These are phyloP conservation scores for Apiospora phragmitis DNA, from an alignment of 2,329 filamentous ascomycete genomes.

Conservation along the genomic window DNA sequence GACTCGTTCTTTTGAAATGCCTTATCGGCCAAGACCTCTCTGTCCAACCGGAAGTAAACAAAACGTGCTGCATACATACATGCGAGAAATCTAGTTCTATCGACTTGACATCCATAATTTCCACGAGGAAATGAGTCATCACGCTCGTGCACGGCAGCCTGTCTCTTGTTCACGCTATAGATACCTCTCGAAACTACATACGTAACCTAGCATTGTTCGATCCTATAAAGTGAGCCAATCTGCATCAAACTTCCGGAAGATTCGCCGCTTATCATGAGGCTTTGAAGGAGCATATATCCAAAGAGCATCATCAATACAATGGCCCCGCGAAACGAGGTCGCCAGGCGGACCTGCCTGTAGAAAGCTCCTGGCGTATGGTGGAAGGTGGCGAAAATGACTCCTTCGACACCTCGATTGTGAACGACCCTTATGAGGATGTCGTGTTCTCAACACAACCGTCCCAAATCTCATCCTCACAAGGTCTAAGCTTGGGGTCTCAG, in stretches of 20 bases:
- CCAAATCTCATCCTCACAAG: conserved; percentile 44
- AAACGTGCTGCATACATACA: not conserved
- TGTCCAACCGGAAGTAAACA: not conserved
- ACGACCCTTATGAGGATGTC: conserved; percentile 43
- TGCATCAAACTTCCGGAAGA: not conserved
- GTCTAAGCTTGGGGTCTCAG: conserved; percentile 48
- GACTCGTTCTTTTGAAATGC: not conserved
- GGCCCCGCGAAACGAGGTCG: conserved; percentile 20
- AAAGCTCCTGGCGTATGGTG: conserved; percentile 62
- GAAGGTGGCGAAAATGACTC: conserved; percentile 60
- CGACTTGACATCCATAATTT: not conserved
- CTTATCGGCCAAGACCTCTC: not conserved
- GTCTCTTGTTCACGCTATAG: not conserved
- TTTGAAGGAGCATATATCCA: not conserved
- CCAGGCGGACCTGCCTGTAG: conserved; percentile 39
- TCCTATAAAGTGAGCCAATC: not conserved
- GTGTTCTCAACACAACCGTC: conserved; percentile 43
- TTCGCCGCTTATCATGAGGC: not conserved
- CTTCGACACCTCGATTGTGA: conserved; percentile 57
- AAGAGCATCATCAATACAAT: conserved; percentile 9
- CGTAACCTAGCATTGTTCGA: not conserved
- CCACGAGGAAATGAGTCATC: conserved; percentile 2
- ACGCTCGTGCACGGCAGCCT: not conserved
- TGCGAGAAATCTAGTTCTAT: not conserved
- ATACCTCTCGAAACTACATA: not conserved